phyloP scores from a whole-genome alignment of 768 basidiomycete species.

The Mycena vitilis region DNA sequence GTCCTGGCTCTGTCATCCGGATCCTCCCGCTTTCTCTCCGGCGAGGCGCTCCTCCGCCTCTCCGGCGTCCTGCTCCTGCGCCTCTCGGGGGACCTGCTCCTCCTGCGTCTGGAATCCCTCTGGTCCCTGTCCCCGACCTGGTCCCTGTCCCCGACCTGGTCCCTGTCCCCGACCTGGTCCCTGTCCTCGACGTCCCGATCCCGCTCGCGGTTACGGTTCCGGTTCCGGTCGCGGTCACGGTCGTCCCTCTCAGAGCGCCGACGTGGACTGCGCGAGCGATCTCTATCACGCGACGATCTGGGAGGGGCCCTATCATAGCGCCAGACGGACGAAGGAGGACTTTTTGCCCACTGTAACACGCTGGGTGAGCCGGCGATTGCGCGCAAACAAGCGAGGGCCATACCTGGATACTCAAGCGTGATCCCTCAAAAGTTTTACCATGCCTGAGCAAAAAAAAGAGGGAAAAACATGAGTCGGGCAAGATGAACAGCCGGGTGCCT shows the following conservation, averaged over 20 bases:
- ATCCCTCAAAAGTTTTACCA: slow-evolving; percentile 79
- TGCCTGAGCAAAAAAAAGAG: slow-evolving; percentile 61
- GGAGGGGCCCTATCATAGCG: slow-evolving; percentile 62
- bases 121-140: slow-evolving; percentile 54
- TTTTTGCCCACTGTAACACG: slow-evolving; percentile 76
- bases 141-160: slow-evolving; percentile 44
- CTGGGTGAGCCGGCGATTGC: background rate
- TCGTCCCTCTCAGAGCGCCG: slow-evolving; percentile 42
- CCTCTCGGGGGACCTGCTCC: slow-evolving; percentile 62
- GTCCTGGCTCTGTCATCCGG: slow-evolving; percentile 60
- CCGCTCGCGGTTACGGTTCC: slow-evolving; percentile 19
- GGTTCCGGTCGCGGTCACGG: slow-evolving; percentile 47
- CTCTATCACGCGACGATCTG: slow-evolving; percentile 44
- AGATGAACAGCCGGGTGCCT: slow-evolving; percentile 12
- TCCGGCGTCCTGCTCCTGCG: slow-evolving; percentile 52
- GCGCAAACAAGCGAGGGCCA: background rate
- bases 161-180: slow-evolving; percentile 51
- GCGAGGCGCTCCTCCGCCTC: slow-evolving; percentile 52
- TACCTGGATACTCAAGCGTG: slow-evolving; percentile 81
- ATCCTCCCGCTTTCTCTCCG: slow-evolving; percentile 54
- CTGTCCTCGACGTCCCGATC: slow-evolving; percentile 40
- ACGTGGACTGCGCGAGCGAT: slow-evolving; percentile 38
- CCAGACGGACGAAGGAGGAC: slow-evolving; percentile 87
- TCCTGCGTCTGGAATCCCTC: slow-evolving; percentile 56
- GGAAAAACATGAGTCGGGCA: background rate